Conservation (phyloP, 257 asterid species). For the Misopates orontium region DNA sequence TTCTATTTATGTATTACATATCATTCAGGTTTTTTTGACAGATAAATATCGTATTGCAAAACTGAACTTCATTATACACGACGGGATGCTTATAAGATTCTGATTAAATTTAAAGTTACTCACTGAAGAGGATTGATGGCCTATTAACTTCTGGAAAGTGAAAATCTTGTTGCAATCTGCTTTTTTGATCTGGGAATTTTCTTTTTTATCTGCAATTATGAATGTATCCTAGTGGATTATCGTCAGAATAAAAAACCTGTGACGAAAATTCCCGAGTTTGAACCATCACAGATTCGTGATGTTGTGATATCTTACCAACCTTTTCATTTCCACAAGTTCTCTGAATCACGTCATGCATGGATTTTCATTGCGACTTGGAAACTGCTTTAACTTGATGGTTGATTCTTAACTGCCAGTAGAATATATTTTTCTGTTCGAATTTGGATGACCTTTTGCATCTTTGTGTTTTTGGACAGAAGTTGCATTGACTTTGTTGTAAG, state of each 20-base stretch:
- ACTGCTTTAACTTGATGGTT: neutral
- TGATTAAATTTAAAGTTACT: neutral
- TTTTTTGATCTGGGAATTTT: neutral
- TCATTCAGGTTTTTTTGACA: neutral
- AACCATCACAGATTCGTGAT: neutral
- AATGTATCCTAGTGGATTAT: neutral
- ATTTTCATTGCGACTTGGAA: neutral
- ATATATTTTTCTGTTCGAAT: neutral
- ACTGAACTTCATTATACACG: neutral
- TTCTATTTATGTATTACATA: no score
- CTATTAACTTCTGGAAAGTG: neutral
- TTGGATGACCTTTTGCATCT: neutral
- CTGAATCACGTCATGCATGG: no score
- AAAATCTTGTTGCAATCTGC: neutral
- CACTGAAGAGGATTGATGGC: neutral
- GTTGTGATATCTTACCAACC: neutral
- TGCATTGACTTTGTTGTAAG: neutral
- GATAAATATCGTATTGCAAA: neutral
- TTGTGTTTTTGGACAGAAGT: neutral
- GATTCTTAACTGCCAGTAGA: neutral
- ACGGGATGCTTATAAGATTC: neutral
- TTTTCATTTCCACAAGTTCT: neutral
- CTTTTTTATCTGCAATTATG: neutral
- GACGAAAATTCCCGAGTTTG: neutral
- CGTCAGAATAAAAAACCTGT: neutral